Conservation (phyloP, 2,329 filamentous ascomycete species). For the Pseudogymnoascus sp. region DNA sequence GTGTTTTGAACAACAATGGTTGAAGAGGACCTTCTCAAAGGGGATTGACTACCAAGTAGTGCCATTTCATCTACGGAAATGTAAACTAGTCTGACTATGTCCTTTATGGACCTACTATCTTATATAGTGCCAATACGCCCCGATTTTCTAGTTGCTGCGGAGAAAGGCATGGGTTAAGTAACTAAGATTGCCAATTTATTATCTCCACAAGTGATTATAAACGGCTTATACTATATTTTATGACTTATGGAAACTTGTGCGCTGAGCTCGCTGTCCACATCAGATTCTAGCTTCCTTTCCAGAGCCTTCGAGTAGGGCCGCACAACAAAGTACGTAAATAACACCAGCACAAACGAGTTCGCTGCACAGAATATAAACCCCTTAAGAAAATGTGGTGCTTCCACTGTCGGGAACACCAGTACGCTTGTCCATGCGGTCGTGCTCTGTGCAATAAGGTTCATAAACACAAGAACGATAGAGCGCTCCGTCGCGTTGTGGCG, state of each 20-base stretch:
- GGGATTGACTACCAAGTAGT: too few species aligned
- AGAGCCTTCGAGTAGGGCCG: constrained; percentile 11
- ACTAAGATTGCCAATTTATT: too few species aligned
- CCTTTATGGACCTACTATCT: too few species aligned
- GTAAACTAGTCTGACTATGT: too few species aligned
- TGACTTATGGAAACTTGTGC: not conserved
- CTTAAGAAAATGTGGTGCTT: constrained; percentile 37
- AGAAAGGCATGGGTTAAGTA: too few species aligned
- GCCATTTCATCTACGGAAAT: too few species aligned
- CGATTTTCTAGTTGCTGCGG: too few species aligned
- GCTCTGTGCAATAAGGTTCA: constrained; percentile 38
- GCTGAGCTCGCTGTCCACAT: not conserved
- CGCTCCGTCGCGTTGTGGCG: constrained; percentile 34
- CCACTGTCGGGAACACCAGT: constrained; percentile 39
- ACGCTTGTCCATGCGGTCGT: constrained; percentile 41
- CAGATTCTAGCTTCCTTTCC: not conserved
- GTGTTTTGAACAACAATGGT: too few species aligned
- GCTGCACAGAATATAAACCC: constrained; percentile 27
- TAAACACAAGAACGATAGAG: constrained; percentile 35
- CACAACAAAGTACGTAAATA: constrained; percentile 18
- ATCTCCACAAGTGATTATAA: too few species aligned
- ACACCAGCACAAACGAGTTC: constrained; percentile 30
- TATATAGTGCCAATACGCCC: too few species aligned
- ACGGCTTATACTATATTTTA: too few species aligned
- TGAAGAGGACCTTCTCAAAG: too few species aligned